Percentiles rank a stretch among this genome's conserved stretches.
Evolutionary conservation across 768 basidiomycete species (phyloP).

Genomic region (Cyclocybe aegerita): DNA sequence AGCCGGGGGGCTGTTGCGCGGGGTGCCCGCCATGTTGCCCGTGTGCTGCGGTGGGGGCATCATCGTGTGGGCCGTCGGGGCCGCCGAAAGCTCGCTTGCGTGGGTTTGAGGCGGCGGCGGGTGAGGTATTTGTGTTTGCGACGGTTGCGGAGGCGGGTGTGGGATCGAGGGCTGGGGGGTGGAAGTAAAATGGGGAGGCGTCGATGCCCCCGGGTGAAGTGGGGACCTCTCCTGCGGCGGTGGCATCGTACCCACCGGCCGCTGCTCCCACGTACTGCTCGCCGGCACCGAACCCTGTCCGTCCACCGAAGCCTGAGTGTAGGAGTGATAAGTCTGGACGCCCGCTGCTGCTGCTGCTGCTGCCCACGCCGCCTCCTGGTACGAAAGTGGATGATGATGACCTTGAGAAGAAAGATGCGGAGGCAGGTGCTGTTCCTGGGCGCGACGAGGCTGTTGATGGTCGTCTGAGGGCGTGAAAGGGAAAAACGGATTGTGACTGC

Average conservation of each 20-base stretch:
- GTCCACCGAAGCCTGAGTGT: slow-evolving; percentile 34
- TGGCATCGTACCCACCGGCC: neutral
- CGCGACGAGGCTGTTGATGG: slow-evolving; percentile 56
- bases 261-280: neutral
- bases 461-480: slow-evolving; percentile 56
- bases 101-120: slow-evolving; percentile 36
- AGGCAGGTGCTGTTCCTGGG: slow-evolving; percentile 72
- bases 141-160: slow-evolving; percentile 22
- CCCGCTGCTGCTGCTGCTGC: slow-evolving; percentile 20
- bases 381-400: slow-evolving; percentile 46
- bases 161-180: slow-evolving; percentile 48
- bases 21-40: neutral
- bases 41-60: slow-evolving; percentile 14
- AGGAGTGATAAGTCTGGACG: slow-evolving; percentile 29
- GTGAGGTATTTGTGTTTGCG: slow-evolving; percentile 16
- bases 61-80: slow-evolving; percentile 47
- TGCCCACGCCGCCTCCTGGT: slow-evolving; percentile 54
- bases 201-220: slow-evolving; percentile 37
- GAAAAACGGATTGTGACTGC: slow-evolving; percentile 51
- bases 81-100: slow-evolving; percentile 64
- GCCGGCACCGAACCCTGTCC: slow-evolving; percentile 8
- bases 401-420: slow-evolving; percentile 53
- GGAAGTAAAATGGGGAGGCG: slow-evolving; percentile 75
- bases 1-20: slow-evolving; percentile 8
- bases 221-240: slow-evolving; percentile 9